These are phyloP conservation scores for Hypoxylon fuscum DNA, from an alignment of 495 filamentous ascomycete genomes.

Conservation along the genomic window DNA sequence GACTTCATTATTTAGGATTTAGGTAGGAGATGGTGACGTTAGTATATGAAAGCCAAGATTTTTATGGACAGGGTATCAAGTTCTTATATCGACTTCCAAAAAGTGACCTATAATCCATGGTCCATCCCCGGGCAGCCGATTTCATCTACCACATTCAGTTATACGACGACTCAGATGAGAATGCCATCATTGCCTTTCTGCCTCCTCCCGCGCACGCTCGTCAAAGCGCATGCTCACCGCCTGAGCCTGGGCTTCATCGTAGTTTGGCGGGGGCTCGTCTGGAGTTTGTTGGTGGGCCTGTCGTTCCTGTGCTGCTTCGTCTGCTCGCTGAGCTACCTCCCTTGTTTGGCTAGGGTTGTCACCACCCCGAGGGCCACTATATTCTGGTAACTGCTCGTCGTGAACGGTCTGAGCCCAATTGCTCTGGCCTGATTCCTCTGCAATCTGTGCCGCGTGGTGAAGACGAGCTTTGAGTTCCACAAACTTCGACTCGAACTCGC, in stretches of 20 bases:
- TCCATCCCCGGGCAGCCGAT: conserved; percentile 1
- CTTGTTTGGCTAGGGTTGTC: conserved; percentile 30
- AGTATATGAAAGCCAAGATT: conserved; percentile 9
- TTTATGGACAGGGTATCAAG: conserved; percentile 29
- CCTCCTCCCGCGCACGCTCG: conserved; percentile 56
- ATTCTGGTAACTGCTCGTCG: conserved; percentile 86
- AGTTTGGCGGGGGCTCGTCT: conserved; percentile 87
- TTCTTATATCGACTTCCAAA: conserved; percentile 28
- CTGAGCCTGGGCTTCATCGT: conserved; percentile 87
- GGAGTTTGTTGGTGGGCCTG: conserved; percentile 60
- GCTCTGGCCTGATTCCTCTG: conserved; percentile 54
- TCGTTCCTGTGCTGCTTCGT: conserved; percentile 31
- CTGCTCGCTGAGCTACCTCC: conserved; percentile 35
- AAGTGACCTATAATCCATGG: conserved; percentile 10
- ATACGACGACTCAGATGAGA: conserved; percentile 5
- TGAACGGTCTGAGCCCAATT: conserved; percentile 68
- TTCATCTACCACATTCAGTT: conserved; percentile 9
- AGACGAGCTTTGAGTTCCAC: conserved; percentile 86
- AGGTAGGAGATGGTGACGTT: conserved; percentile 1
- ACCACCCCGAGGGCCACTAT: conserved; percentile 60
- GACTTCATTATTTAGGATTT: no score
- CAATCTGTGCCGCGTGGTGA: conserved; percentile 79
- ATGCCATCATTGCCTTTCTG: conserved; percentile 49
- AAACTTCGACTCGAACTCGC: conserved; percentile 85
- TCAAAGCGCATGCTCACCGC: conserved; percentile 67